A percentile compares a stretch with the other conserved stretches of the same genome.
Conservation (phyloP, 2,329 filamentous ascomycete species). For the Venturia carpophila region DNA sequence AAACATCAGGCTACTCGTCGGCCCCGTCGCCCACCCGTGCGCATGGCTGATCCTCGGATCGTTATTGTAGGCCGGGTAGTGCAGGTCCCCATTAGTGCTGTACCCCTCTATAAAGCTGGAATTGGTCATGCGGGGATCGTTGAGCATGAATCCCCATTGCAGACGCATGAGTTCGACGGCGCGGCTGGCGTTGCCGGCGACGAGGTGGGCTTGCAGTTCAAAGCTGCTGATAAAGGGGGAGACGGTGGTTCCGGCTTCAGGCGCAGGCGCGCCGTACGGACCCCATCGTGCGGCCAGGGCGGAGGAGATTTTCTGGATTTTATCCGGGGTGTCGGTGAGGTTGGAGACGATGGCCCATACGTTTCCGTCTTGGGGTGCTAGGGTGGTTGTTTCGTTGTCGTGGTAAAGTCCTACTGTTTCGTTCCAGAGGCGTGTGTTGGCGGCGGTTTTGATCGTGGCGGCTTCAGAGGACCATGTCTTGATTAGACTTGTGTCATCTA, state of each 20-base stretch:
- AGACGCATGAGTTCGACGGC: conserved; percentile 50
- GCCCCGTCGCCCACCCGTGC: conserved; percentile 36
- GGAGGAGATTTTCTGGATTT: conserved; percentile 36
- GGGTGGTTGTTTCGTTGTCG: conserved; percentile 33
- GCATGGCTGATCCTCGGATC: conserved; percentile 39
- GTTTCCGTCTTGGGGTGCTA: conserved; percentile 47
- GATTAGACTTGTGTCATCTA: conserved; percentile 23
- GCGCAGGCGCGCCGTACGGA: conserved; percentile 46
- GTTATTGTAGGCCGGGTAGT: conserved; percentile 48
- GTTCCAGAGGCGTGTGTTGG: conserved; percentile 27
- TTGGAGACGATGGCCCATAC: conserved; percentile 46
- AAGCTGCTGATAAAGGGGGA: conserved; percentile 52
- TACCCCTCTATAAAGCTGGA: conserved; percentile 55
- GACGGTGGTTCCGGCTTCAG: conserved; percentile 51
- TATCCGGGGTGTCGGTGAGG: conserved; percentile 31
- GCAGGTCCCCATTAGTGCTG: conserved; percentile 47
- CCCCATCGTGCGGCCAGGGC: conserved; percentile 47
- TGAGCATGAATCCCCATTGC: conserved; percentile 55
- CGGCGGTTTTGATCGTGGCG: conserved; percentile 22
- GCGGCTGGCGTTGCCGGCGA: conserved; percentile 40
- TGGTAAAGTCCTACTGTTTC: conserved; percentile 28
- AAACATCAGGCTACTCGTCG: conserved; percentile 29
- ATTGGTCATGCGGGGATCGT: conserved; percentile 48
- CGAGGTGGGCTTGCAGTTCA: conserved; percentile 51
- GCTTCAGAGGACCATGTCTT: conserved; percentile 21